phyloP scores from a whole-genome alignment of 2,329 filamentous ascomycete species.

The Meredithiella fracta region DNA sequence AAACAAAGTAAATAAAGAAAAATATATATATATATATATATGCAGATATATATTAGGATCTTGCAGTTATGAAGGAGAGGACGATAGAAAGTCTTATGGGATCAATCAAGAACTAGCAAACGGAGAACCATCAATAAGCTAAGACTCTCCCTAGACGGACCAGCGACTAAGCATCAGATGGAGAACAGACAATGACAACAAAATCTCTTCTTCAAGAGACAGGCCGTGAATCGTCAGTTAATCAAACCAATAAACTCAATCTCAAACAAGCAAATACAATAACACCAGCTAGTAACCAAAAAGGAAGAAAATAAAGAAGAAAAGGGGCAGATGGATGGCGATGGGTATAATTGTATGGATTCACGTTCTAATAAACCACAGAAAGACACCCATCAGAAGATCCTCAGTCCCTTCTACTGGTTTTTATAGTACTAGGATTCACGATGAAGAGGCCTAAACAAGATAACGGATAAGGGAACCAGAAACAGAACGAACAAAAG shows the following conservation, averaged over 20 bases:
- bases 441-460: background rate
- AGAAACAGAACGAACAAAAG: background rate
- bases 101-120: background rate
- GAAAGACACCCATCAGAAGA: background rate
- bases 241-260: background rate
- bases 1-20: background rate
- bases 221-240: too few species aligned
- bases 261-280: too few species aligned
- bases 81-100: background rate
- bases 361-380: background rate
- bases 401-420: background rate
- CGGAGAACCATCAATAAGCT: background rate
- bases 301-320: constrained; percentile 2
- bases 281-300: background rate
- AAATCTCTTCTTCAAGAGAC: too few species aligned
- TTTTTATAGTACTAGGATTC: too few species aligned
- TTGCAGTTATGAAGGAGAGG: constrained; percentile 2
- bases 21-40: too few species aligned
- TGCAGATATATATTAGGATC: background rate
- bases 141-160: background rate
- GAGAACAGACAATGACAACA: too few species aligned
- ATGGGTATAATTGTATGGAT: constrained; percentile 4
- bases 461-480: background rate
- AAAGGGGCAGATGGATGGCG: constrained; percentile 2
- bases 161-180: too few species aligned